Percentiles rank a stretch among this genome's conserved stretches.
Conservation (phyloP, 768 basidiomycete species). For the Rickenella mellea region DNA sequence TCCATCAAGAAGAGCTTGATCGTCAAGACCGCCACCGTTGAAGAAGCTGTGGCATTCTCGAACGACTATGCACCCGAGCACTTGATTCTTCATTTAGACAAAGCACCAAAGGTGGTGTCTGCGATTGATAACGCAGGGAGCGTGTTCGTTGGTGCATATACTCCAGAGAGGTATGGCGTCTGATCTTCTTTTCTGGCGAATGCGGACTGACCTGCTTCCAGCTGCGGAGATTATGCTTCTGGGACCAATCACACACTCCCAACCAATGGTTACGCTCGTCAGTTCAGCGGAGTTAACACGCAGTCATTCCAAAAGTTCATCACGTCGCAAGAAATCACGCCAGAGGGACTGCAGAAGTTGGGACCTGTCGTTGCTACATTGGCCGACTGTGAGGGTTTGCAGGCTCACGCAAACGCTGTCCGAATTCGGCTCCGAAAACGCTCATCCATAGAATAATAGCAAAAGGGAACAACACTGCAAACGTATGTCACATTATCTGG, state of each 20-base stretch:
- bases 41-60: conserved; percentile 80
- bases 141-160: conserved; percentile 90
- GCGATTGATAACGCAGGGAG: conserved; percentile 88
- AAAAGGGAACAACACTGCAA: neutral
- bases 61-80: conserved; percentile 99
- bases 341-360: conserved; percentile 61
- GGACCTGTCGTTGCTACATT: conserved; percentile 85
- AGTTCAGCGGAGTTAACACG: conserved; percentile 98
- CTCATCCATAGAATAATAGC: neutral
- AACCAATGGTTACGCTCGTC: conserved; percentile 92
- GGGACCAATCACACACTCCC: conserved; percentile 98
- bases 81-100: conserved; percentile 80
- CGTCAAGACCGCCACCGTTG: conserved; percentile 54
- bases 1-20: conserved; percentile 89
- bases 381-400: conserved; percentile 90
- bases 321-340: conserved; percentile 88
- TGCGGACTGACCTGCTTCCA: conserved; percentile 19
- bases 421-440: conserved; percentile 54
- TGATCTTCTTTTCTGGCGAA: conserved; percentile 5
- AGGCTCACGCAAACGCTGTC: conserved; percentile 95
- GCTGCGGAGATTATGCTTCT: conserved; percentile 97
- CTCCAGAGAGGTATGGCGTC: conserved; percentile 76
- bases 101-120: conserved; percentile 55
- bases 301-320: conserved; percentile 98
- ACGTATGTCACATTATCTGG: neutral